phyloP scores from a whole-genome alignment of 768 basidiomycete genomes.

The Trametes gibbosa region DNA sequence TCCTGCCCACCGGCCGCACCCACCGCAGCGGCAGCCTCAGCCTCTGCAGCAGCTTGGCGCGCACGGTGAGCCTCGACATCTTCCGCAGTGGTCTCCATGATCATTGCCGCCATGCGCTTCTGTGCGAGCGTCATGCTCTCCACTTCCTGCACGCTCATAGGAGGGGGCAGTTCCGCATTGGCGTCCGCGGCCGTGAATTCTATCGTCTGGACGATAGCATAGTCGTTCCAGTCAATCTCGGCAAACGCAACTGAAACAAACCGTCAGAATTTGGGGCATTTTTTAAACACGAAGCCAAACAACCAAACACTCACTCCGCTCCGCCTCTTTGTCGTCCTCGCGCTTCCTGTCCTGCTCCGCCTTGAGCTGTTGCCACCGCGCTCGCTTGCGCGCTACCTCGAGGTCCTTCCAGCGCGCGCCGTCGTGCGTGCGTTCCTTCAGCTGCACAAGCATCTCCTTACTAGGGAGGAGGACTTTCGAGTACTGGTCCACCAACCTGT shows the following conservation, averaged over 20 bases:
- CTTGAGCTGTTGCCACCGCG: slow-evolving; percentile 86
- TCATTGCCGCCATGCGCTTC: slow-evolving; percentile 97
- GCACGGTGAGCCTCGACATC: slow-evolving; percentile 82
- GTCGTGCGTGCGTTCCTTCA: slow-evolving; percentile 64
- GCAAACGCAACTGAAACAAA: slow-evolving; percentile 74
- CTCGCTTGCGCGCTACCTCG: slow-evolving; percentile 71
- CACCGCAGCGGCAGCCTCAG: slow-evolving; percentile 79
- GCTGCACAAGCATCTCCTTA: slow-evolving; percentile 65
- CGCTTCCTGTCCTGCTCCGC: slow-evolving; percentile 82
- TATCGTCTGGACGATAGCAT: slow-evolving; percentile 96
- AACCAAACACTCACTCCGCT: slow-evolving; percentile 59
- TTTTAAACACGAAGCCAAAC: background rate
- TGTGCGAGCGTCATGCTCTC: slow-evolving; percentile 96
- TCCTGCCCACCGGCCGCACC: slow-evolving; percentile 55
- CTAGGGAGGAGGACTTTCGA: slow-evolving; percentile 84
- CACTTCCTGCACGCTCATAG: slow-evolving; percentile 92
- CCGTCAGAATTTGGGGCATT: background rate
- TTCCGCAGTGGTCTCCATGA: slow-evolving; percentile 92
- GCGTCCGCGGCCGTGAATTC: slow-evolving; percentile 95
- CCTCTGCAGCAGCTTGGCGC: slow-evolving; percentile 80
- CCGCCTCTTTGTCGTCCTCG: slow-evolving; percentile 90
- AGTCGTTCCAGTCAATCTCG: slow-evolving; percentile 99
- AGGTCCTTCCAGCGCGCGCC: slow-evolving; percentile 76
- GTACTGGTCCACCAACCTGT: slow-evolving; percentile 96
- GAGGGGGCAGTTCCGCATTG: slow-evolving; percentile 88